Conservation (phyloP, 2,329 filamentous ascomycete genomes). For the Microdochium bolleyi region DNA sequence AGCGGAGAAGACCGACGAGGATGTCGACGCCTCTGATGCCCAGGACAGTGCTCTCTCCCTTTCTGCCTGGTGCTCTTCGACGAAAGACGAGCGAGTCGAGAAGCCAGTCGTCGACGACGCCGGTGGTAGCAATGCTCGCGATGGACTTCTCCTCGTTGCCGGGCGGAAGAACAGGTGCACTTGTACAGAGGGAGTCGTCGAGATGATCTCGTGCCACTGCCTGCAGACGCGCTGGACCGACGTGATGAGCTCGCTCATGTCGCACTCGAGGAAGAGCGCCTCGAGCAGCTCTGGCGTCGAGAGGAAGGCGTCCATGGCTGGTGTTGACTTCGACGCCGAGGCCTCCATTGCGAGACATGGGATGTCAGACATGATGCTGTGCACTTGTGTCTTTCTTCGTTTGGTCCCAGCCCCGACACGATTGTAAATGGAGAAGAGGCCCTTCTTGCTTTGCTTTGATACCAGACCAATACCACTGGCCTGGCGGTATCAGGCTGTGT, state of each 20-base stretch:
- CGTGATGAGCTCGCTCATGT: constrained; percentile 2
- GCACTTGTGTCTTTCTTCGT: no score
- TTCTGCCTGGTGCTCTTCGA: background rate
- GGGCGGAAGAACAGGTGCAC: constrained; percentile 2
- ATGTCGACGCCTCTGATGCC: background rate
- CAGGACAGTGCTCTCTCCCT: background rate
- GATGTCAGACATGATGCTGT: no score
- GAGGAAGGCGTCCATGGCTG: background rate
- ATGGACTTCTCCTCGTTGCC: background rate
- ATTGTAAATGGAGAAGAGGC: no score
- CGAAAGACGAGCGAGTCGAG: background rate
- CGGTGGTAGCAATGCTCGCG: background rate
- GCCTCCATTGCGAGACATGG: no score
- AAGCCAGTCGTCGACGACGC: background rate
- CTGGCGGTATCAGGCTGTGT: no score
- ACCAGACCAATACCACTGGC: no score
- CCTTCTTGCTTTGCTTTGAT: no score
- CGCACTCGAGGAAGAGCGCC: constrained; percentile 2
- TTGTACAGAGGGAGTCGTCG: background rate
- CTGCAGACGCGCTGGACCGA: constrained; percentile 2
- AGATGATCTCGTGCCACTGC: constrained; percentile 3
- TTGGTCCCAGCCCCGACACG: no score
- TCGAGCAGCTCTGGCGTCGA: constrained; percentile 5
- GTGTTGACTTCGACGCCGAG: background rate
- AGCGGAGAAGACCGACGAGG: no score